Percentiles rank a stretch among this genome's conserved stretches.
Evolutionary conservation across 306 rosid species (phyloP).

Genomic region (cucumber (Cucumis sativus)): Cucumber_9930_V3 NC_026657.2:11143001-11143500

Average conservation of each 20-base stretch:
- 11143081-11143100: constrained; percentile 76
- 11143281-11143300: background rate
- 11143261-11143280: too few species aligned
- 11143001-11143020: constrained; percentile 34
- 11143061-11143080: constrained; percentile 54
- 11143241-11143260: too few species aligned
- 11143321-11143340: background rate
- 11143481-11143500: constrained; percentile 53
- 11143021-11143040: constrained; percentile 56
- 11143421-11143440: constrained; percentile 54
- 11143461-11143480: constrained; percentile 58
- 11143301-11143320: background rate
- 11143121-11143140: too few species aligned
- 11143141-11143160: too few species aligned
- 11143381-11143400: constrained; percentile 67
- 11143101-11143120: constrained; percentile 39
- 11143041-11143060: constrained; percentile 78
- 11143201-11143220: too few species aligned
- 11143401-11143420: constrained; percentile 45
- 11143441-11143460: constrained; percentile 38
- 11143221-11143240: too few species aligned
- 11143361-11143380: constrained; percentile 48
- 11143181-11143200: too few species aligned
- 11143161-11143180: too few species aligned
- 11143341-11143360: background rate